These are phyloP conservation scores for Exophiala spinifera DNA, from an alignment of 2,329 filamentous ascomycete species.

Conservation along the genomic window DNA sequence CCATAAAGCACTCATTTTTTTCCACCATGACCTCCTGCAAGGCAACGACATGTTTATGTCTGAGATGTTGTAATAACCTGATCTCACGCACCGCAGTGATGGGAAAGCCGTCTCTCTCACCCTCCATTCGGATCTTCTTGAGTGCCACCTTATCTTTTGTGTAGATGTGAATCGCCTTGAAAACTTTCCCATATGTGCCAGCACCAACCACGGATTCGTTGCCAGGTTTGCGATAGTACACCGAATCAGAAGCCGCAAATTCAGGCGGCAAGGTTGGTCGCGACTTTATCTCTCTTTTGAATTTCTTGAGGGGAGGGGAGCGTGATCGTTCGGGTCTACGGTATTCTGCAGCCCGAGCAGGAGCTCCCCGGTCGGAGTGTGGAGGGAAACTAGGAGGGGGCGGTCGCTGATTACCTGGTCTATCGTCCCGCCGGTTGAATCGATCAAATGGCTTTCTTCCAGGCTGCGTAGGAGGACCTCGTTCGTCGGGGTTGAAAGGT, in stretches of 20 bases:
- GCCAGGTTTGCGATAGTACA: conserved; percentile 93
- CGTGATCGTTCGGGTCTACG: conserved; percentile 48
- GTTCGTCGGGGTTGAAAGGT: conserved; percentile 38
- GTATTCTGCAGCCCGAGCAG: conserved; percentile 39
- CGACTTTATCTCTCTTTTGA: conserved; percentile 67
- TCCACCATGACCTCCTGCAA: conserved; percentile 96
- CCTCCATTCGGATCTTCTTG: conserved; percentile 91
- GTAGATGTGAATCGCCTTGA: conserved; percentile 91
- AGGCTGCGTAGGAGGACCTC: conserved; percentile 37
- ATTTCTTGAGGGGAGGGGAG: conserved; percentile 60
- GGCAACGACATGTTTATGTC: conserved; percentile 77
- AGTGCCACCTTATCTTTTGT: conserved; percentile 78
- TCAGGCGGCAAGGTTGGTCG: conserved; percentile 69
- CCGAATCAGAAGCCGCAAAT: conserved; percentile 75
- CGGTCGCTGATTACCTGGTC: conserved; percentile 34
- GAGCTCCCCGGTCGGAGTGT: conserved; percentile 38
- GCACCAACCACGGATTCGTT: conserved; percentile 96
- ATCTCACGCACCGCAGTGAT: conserved; percentile 89
- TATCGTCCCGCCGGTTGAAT: conserved; percentile 44
- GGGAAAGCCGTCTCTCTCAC: conserved; percentile 84
- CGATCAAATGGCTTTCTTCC: conserved; percentile 34
- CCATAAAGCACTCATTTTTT: conserved; percentile 98
- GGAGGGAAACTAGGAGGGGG: conserved; percentile 33
- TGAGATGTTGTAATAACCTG: conserved; percentile 82
- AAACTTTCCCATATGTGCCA: conserved; percentile 93